phyloP scores from a whole-genome alignment of 352 stramenopile genomes.

The Elongisporangium anandrum region DNA sequence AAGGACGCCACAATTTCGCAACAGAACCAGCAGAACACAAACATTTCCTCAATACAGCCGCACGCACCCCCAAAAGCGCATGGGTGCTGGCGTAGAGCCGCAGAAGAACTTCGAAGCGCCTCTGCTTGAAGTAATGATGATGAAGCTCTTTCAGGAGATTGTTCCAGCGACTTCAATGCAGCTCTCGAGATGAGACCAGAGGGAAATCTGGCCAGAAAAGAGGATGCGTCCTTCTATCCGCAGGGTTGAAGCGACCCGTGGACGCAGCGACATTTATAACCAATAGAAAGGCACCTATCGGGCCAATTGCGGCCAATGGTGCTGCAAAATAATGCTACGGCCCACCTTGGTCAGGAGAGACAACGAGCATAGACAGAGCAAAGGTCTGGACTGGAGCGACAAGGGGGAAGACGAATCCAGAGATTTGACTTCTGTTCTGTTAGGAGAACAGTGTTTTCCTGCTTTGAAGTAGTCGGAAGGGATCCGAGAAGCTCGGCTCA shows the following conservation, averaged over 20 bases:
- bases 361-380: background rate
- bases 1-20: background rate
- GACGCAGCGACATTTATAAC: background rate
- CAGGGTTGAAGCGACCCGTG: background rate
- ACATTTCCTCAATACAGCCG: background rate
- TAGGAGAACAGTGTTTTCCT: background rate
- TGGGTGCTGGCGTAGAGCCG: background rate
- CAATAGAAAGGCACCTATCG: background rate
- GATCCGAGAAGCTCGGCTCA: background rate
- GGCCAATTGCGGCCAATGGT: background rate
- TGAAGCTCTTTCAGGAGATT: constrained; percentile 1
- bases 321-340: background rate
- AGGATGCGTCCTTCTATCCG: background rate
- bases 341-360: background rate
- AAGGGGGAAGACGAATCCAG: background rate
- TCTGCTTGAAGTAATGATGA: constrained; percentile 1
- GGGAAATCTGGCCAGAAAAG: background rate
- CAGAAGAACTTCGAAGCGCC: background rate
- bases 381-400: background rate
- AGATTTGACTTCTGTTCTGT: background rate
- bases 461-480: background rate
- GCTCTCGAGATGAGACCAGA: background rate
- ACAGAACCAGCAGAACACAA: background rate
- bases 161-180: background rate
- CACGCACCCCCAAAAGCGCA: background rate